Evolutionary conservation across 805 yeast species (phyloP).

Genomic region (Candida anglica): DNA sequence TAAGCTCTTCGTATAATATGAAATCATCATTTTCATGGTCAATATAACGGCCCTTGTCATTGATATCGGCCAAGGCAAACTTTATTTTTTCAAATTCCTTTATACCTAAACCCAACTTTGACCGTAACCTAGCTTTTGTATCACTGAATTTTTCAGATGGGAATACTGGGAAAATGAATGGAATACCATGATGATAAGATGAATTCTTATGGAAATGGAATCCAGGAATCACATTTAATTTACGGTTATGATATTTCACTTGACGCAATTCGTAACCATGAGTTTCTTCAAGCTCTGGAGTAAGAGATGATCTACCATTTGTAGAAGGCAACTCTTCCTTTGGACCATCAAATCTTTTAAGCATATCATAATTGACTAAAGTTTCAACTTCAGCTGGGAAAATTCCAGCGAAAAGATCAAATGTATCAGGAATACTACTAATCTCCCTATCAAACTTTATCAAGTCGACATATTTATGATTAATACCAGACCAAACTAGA

Average conservation of each 20-base stretch:
- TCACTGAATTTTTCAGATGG: slow-evolving; percentile 62
- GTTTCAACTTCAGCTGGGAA: slow-evolving; percentile 42
- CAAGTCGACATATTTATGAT: slow-evolving; percentile 35
- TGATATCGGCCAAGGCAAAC: slow-evolving; percentile 50
- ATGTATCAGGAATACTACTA: slow-evolving; percentile 28
- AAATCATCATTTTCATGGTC: slow-evolving; percentile 50
- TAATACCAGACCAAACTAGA: slow-evolving; percentile 54
- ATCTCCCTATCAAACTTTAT: slow-evolving; percentile 33
- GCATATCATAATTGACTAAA: slow-evolving; percentile 31
- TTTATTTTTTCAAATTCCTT: slow-evolving; percentile 76
- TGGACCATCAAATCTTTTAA: slow-evolving; percentile 15
- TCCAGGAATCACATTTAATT: slow-evolving; percentile 53
- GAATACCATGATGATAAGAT: slow-evolving; percentile 70
- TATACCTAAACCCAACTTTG: slow-evolving; percentile 69
- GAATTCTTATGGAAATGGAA: slow-evolving; percentile 75
- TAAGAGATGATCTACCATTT: slow-evolving; percentile 20
- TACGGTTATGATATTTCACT: slow-evolving; percentile 21
- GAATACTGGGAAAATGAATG: slow-evolving; percentile 71
- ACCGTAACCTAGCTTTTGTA: slow-evolving; percentile 65
- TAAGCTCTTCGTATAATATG: slow-evolving; percentile 52
- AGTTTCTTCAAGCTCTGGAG: slow-evolving; percentile 23
- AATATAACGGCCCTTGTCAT: slow-evolving; percentile 40
- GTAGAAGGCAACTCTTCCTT: not conserved
- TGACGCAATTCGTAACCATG: slow-evolving; percentile 8
- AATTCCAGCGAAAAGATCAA: slow-evolving; percentile 37